phyloP scores from a whole-genome alignment of 495 filamentous ascomycete species.

The Podospora fimiseda region DNA sequence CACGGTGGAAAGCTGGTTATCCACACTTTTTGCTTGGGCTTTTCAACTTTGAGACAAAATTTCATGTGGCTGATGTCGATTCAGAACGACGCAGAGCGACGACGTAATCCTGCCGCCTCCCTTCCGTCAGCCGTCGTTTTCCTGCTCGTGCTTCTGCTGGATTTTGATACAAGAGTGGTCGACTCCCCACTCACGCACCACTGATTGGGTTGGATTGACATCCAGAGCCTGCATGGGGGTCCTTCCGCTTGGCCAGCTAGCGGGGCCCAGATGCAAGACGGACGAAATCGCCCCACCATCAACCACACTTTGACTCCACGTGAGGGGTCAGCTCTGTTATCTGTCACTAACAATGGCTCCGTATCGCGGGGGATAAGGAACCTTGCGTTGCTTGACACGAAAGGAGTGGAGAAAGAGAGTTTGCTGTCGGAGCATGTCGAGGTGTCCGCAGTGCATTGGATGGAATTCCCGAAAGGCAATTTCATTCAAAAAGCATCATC shows the following conservation, averaged over 20 bases:
- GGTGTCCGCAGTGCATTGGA: not conserved
- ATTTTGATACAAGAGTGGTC: slow-evolving; percentile 16
- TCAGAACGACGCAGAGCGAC: slow-evolving; percentile 11
- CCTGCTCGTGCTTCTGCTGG: not conserved
- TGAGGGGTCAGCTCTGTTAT: slow-evolving; percentile 18
- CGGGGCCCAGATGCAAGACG: not conserved
- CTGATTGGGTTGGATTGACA: not conserved
- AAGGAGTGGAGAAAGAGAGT: not conserved
- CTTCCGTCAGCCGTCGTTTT: not conserved
- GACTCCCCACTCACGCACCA: too few species aligned
- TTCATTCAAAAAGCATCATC: not conserved
- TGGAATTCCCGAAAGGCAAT: not conserved
- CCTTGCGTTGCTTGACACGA: not conserved
- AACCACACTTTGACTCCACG: not conserved
- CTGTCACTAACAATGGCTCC: slow-evolving; percentile 16
- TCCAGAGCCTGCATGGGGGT: not conserved
- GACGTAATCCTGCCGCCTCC: slow-evolving; percentile 27
- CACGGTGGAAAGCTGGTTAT: too few species aligned
- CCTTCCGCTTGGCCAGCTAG: slow-evolving; percentile 6
- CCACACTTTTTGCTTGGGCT: too few species aligned
- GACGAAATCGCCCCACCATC: not conserved
- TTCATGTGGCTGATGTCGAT: not conserved
- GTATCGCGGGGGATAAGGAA: slow-evolving; percentile 11
- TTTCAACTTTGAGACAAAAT: too few species aligned
- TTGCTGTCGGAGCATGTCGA: not conserved